A percentile compares a stretch with the other conserved stretches of the same genome.
These are phyloP conservation scores for Prunus persica DNA, from an alignment of 306 rosid genomes.

Conservation along the genomic window DNA sequence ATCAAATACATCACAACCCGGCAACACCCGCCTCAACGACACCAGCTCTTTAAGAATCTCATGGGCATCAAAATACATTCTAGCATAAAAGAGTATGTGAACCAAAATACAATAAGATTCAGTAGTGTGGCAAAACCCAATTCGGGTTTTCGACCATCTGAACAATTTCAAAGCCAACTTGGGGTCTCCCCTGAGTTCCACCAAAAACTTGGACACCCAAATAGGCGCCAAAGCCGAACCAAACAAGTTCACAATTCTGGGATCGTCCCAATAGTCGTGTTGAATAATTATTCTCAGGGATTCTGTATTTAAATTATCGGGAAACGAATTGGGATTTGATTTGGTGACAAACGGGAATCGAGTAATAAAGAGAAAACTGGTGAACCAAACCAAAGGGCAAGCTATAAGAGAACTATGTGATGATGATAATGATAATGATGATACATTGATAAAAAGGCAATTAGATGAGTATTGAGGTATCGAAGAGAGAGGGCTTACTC, in stretches of 20 bases:
- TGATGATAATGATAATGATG: conserved; percentile 19
- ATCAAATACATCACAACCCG: conserved; percentile 61
- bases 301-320: conserved; percentile 33
- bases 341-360: conserved; percentile 69
- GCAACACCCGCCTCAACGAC: conserved; percentile 47
- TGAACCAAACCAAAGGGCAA: conserved; percentile 54
- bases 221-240: conserved; percentile 65
- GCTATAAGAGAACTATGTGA: conserved; percentile 31
- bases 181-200: conserved; percentile 61
- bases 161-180: conserved; percentile 64
- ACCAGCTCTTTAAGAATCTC: conserved; percentile 56
- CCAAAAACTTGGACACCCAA: conserved; percentile 60
- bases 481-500: conserved; percentile 59
- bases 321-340: conserved; percentile 21
- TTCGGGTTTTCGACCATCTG: conserved; percentile 46
- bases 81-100: conserved; percentile 68
- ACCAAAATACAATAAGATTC: conserved; percentile 74
- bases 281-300: conserved; percentile 43
- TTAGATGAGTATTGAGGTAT: conserved; percentile 19
- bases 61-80: conserved; percentile 53
- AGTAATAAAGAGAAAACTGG: conserved; percentile 48
- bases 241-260: conserved; percentile 34
- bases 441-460: conserved; percentile 23
- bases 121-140: conserved; percentile 50
- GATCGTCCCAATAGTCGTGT: conserved; percentile 44